phyloP scores from a whole-genome alignment of 306 rosid species.

The Prinsepia uniflora region DNA sequence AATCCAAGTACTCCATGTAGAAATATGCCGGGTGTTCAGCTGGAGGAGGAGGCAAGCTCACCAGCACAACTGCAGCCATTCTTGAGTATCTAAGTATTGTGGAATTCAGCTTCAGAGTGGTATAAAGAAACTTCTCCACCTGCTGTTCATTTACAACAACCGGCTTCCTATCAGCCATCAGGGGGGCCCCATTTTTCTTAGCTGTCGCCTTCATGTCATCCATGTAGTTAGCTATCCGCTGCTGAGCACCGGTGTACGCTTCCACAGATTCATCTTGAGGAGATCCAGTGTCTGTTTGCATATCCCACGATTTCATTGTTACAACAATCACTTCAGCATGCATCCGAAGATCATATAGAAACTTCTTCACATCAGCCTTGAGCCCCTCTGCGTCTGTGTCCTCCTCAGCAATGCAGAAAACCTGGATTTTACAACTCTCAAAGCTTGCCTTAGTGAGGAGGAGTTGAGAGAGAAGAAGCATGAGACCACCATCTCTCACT shows the following conservation, averaged over 20 bases:
- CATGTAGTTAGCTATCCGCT: constrained; percentile 61
- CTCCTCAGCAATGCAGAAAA: constrained; percentile 96
- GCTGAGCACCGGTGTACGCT: constrained; percentile 61
- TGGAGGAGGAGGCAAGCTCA: constrained; percentile 97
- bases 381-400: constrained; percentile 87
- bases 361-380: constrained; percentile 93
- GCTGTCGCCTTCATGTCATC: constrained; percentile 55
- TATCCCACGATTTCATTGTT: constrained; percentile 81
- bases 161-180: constrained; percentile 83
- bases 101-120: constrained; percentile 82
- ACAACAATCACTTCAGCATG: constrained; percentile 95
- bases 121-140: constrained; percentile 87
- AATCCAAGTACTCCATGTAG: constrained; percentile 98
- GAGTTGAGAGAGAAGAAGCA: constrained; percentile 97
- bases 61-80: constrained; percentile 97
- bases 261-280: constrained; percentile 78
- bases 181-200: constrained; percentile 52
- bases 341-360: constrained; percentile 94
- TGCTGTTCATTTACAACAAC: constrained; percentile 80
- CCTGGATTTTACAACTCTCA: constrained; percentile 97
- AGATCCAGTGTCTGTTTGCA: constrained; percentile 52
- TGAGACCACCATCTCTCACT: constrained; percentile 97
- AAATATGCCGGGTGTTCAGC: constrained; percentile 78
- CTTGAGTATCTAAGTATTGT: constrained; percentile 85
- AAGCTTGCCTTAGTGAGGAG: constrained; percentile 91